Evolutionary conservation across 2,329 filamentous ascomycete species (phyloP).

Genomic region (Venturia nashicola): DNA sequence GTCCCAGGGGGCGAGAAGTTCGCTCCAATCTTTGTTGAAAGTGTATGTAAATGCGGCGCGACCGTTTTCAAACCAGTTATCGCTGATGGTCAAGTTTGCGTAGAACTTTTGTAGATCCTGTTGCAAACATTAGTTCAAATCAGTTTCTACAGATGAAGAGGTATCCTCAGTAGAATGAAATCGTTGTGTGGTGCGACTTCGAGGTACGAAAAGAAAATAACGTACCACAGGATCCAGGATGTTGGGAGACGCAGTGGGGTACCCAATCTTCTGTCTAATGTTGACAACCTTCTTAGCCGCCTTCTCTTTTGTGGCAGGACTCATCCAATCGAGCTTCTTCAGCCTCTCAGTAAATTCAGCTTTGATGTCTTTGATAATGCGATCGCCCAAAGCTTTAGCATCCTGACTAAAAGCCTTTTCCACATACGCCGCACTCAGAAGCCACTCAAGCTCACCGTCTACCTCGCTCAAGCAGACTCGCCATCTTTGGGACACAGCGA

Average conservation of each 20-base stretch:
- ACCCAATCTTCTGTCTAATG: slow-evolving; percentile 59
- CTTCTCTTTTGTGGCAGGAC: slow-evolving; percentile 43
- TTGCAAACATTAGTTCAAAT: slow-evolving; percentile 32
- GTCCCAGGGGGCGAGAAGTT: slow-evolving; percentile 47
- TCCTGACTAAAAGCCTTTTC: slow-evolving; percentile 55
- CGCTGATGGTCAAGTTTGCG: slow-evolving; percentile 35
- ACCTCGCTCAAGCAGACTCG: slow-evolving; percentile 48
- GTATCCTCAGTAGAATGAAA: slow-evolving; percentile 22
- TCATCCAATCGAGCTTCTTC: slow-evolving; percentile 51
- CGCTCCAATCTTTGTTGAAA: slow-evolving; percentile 42
- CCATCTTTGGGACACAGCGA: slow-evolving; percentile 53
- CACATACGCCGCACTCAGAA: slow-evolving; percentile 60
- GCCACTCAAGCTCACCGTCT: slow-evolving; percentile 51
- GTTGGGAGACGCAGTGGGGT: slow-evolving; percentile 36
- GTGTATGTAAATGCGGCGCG: slow-evolving; percentile 30
- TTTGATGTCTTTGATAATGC: slow-evolving; percentile 61
- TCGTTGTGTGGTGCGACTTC: slow-evolving; percentile 17
- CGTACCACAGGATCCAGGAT: background rate
- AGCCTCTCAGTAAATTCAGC: slow-evolving; percentile 51
- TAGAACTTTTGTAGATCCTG: slow-evolving; percentile 47
- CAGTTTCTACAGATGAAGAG: no score
- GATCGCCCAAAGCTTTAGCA: slow-evolving; percentile 55
- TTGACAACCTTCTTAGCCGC: slow-evolving; percentile 54
- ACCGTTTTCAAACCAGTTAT: slow-evolving; percentile 46
- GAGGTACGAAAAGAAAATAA: no score